phyloP scores from a whole-genome alignment of 1,139 yeast genomes.

The Pneumocystis canis region DNA sequence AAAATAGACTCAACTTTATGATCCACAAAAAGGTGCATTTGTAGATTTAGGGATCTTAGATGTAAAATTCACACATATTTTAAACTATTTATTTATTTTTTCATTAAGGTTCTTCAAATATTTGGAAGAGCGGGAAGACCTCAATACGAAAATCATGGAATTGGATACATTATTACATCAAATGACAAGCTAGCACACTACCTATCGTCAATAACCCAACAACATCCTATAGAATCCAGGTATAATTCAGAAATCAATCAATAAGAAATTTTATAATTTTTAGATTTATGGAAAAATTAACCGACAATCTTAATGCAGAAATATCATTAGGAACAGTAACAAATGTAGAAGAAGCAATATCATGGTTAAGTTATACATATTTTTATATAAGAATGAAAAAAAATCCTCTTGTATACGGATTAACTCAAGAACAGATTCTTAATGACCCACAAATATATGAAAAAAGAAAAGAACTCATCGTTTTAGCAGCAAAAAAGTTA shows the following conservation, averaged over 20 bases:
- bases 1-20: slow-evolving; percentile 67
- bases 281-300: slow-evolving; percentile 55
- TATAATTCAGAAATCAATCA: neutral
- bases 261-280: neutral
- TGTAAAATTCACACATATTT: slow-evolving; percentile 22
- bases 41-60: slow-evolving; percentile 89
- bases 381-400: slow-evolving; percentile 87
- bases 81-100: neutral
- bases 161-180: slow-evolving; percentile 79
- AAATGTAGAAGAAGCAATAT: slow-evolving; percentile 83
- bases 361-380: slow-evolving; percentile 94
- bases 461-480: slow-evolving; percentile 59
- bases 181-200: slow-evolving; percentile 74
- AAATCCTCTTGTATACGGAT: slow-evolving; percentile 87
- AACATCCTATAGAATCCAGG: slow-evolving; percentile 83
- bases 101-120: slow-evolving; percentile 51
- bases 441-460: slow-evolving; percentile 71
- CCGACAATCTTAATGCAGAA: slow-evolving; percentile 90
- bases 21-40: slow-evolving; percentile 87
- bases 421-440: slow-evolving; percentile 69
- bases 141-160: slow-evolving; percentile 82
- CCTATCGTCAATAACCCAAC: slow-evolving; percentile 74
- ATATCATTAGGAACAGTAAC: slow-evolving; percentile 91
- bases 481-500: slow-evolving; percentile 64
- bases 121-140: slow-evolving; percentile 99